Evolutionary conservation across 2,329 filamentous ascomycete genomes (phyloP).

Genomic region (Exophiala lecanii-corni): DNA sequence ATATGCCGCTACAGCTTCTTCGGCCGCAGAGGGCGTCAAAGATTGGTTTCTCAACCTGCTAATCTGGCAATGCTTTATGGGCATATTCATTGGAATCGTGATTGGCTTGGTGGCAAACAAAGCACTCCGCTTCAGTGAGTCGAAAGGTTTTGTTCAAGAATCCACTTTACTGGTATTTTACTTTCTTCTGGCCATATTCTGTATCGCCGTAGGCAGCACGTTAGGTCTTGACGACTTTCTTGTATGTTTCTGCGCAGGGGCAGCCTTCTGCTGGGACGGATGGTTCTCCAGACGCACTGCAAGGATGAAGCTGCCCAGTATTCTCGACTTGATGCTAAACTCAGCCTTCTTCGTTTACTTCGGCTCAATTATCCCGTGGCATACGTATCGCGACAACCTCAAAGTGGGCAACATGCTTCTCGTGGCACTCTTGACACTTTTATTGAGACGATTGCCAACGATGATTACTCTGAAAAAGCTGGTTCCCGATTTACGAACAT

Average conservation of each 20-base stretch:
- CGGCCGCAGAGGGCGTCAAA: slow-evolving; percentile 39
- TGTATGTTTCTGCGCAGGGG: slow-evolving; percentile 52
- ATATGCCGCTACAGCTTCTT: slow-evolving; percentile 39
- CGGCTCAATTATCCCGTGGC: slow-evolving; percentile 52
- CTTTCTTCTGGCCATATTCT: slow-evolving; percentile 50
- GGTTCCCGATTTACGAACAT: slow-evolving; percentile 47
- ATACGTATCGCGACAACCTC: slow-evolving; percentile 35
- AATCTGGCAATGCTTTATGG: slow-evolving; percentile 52
- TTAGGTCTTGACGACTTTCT: slow-evolving; percentile 55
- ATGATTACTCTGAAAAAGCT: slow-evolving; percentile 45
- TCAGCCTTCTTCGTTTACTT: slow-evolving; percentile 54
- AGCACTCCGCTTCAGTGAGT: slow-evolving; percentile 45
- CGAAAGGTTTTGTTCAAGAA: slow-evolving; percentile 43
- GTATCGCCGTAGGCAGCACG: slow-evolving; percentile 47
- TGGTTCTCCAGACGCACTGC: slow-evolving; percentile 48
- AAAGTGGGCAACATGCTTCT: slow-evolving; percentile 41
- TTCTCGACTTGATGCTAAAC: slow-evolving; percentile 54
- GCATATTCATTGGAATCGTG: slow-evolving; percentile 43
- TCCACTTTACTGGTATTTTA: slow-evolving; percentile 54
- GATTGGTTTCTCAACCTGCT: slow-evolving; percentile 52
- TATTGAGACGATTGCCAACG: slow-evolving; percentile 50
- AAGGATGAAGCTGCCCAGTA: slow-evolving; percentile 43
- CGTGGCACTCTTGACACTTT: slow-evolving; percentile 46
- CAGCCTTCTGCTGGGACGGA: slow-evolving; percentile 51
- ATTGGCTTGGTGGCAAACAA: slow-evolving; percentile 47